These are phyloP conservation scores for Pelargonium cotyledonis DNA, from an alignment of 441 rosid genomes.

Conservation along the genomic window DNA sequence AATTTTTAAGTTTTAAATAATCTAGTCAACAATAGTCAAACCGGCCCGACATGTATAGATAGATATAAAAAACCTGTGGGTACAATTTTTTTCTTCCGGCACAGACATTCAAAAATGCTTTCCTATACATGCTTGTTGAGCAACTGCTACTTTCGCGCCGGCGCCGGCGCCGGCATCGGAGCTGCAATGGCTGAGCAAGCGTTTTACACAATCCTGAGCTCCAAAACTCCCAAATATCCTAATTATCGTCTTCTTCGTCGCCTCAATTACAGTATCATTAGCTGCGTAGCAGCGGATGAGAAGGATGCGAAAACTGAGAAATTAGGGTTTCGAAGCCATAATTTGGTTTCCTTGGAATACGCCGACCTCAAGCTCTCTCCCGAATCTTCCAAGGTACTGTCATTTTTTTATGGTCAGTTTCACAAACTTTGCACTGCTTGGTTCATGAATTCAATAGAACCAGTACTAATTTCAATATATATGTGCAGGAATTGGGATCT, in stretches of 20 bases:
- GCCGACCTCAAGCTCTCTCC: constrained; percentile 67
- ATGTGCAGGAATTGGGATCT: constrained; percentile 63
- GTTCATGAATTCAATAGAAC: no score
- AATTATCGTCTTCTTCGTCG: constrained; percentile 13
- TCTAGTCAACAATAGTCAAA: no score
- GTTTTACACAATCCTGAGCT: constrained; percentile 20
- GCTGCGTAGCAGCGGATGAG: neutral
- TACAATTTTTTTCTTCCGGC: no score
- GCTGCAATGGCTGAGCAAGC: constrained; percentile 29
- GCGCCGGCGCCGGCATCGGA: constrained; percentile 5
- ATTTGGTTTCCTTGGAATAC: constrained; percentile 67
- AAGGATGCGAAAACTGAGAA: constrained; percentile 2
- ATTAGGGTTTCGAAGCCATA: constrained; percentile 43
- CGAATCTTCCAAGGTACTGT: constrained; percentile 43
- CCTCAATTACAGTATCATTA: constrained; percentile 3
- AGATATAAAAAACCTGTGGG: no score
- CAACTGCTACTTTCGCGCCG: neutral
- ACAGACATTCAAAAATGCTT: no score
- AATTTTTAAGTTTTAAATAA: no score
- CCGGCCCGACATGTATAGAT: no score
- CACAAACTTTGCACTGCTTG: no score
- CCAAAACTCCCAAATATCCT: constrained; percentile 14
- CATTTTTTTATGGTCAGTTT: no score
- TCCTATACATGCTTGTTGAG: neutral
- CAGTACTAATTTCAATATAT: no score